Base-by-base conservation (phyloP, 1,139 yeast species). In the Kluyveromyces marxianus region DNA sequence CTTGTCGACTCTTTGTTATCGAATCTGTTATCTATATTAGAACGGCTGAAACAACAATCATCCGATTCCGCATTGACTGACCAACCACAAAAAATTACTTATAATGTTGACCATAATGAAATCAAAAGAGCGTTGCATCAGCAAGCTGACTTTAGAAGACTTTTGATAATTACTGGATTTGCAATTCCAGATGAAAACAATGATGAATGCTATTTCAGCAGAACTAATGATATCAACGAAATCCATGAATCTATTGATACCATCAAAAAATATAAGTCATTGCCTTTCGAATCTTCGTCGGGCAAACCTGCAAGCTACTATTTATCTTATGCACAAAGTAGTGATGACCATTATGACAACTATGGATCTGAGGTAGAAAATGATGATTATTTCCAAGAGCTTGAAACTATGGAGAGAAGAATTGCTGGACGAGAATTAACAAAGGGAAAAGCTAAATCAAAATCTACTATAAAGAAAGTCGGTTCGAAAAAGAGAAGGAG, bases 111-210 rank as follows among this genome's bases (percentile, higher is more conserved):
- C 7, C 24, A 32, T 28, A 25, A 42, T 33, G 47, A 36, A 25
- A 39, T 48, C n/a, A 44, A 39, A 25, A 52, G 56, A 27, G 52
- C 59, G 3, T 25, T 57, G 2, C 36, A 55, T 25, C 47, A 47
- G 5, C 62, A 64, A 40, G 49, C 51, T 33, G 65, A 63, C 47
- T 57, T 60, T 14, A 54, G 68, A 40, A 57, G 63, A 1, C 48
- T 64, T 14, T 47, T 63, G 28, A 38, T 47, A 3, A 33, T 60
- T n/a, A 34, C 54, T 5, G 66, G 66, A 0, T 63, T 58, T 34
- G 24, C 42, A 4, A 52, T 62, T 14, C 65, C 67, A 2, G 28
- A 30, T 2, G 47, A 46, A n/a, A 43, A 44, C 1, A 47, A 47
- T 2, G 60, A 60, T 10, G 34, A 30, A n/a, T 63, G 67, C 44